These are phyloP conservation scores for Lepidopterella palustris DNA, from an alignment of 495 filamentous ascomycete species.

Conservation along the genomic window DNA sequence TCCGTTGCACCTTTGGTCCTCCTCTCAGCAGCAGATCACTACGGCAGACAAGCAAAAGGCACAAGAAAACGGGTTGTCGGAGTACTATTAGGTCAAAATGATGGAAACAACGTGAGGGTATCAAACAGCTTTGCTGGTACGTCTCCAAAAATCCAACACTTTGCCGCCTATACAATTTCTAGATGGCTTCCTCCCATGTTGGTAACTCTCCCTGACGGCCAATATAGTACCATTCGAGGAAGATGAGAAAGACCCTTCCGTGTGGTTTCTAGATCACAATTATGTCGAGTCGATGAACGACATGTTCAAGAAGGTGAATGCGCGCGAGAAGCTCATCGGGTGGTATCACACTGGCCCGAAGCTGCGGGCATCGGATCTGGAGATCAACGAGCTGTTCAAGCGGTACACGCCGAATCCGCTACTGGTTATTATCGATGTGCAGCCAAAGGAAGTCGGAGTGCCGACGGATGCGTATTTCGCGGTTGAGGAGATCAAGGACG, in stretches of 20 bases:
- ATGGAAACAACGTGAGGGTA: constrained; percentile 88
- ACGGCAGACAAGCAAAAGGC: constrained; percentile 85
- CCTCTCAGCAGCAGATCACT: constrained; percentile 97
- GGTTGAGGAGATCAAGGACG: constrained; percentile 99
- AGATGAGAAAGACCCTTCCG: constrained; percentile 95
- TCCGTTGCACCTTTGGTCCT: constrained; percentile 97
- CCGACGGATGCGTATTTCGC: constrained; percentile 99
- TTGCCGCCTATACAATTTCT: constrained; percentile 1
- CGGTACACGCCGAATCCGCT: constrained; percentile 95
- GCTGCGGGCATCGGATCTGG: constrained; percentile 90
- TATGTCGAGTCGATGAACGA: constrained; percentile 99
- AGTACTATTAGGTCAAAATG: constrained; percentile 90
- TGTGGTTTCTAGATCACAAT: constrained; percentile 99
- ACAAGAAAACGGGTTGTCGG: constrained; percentile 92
- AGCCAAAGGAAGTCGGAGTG: constrained; percentile 96
- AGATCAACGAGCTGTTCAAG: constrained; percentile 99
- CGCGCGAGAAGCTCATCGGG: constrained; percentile 95
- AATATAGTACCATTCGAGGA: constrained; percentile 90
- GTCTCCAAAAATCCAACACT: constrained; percentile 24
- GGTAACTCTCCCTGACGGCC: background rate
- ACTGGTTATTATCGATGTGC: constrained; percentile 96
- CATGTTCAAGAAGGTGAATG: constrained; percentile 99
- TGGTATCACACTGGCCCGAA: constrained; percentile 99
- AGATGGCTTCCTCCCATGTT: background rate
- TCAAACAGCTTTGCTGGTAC: constrained; percentile 98